Evolutionary conservation across 352 stramenopile genomes (phyloP), one percentile per base, ranked within the genome.

Genomic region (Globisporangium cystogenes): DNA sequence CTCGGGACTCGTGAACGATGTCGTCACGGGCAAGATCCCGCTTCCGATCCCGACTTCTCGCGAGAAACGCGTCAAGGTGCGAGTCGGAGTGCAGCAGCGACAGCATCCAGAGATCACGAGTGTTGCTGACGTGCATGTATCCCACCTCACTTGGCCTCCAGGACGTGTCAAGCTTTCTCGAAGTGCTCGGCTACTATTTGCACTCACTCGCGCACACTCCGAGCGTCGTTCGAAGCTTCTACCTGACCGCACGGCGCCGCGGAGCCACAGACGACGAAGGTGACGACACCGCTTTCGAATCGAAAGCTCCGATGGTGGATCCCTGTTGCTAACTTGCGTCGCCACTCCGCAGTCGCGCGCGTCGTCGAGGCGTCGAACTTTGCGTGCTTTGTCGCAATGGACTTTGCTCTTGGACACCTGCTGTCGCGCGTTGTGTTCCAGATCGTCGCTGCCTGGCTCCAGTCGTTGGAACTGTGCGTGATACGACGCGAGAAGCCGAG

Each of bases 91-190:
- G n/a, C n/a, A 43, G 37, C 18, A 7, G 15, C 7, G 7, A 20
- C 15, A 12, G 18, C 4, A 18, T 21, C 11, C 18, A 8, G 7
- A 4, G 37, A 4, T 43, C 2, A 24, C 37, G 7, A 12, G n/a
- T 20, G 37, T 20, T 24, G n/a, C n/a, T 43, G 48, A 16, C 23
- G 3, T 18, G 18, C 20, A 6, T n/a, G n/a, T n/a, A n/a, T n/a
- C n/a, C n/a, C n/a, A n/a, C n/a, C n/a, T n/a, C n/a, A n/a, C n/a
- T n/a, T n/a, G n/a, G n/a, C n/a, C 8, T 62, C 15, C 43, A 84
- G 73, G 70, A 74, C 12, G 48, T 65, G 3, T 83, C 68, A 40
- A 63, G 51, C 3, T 80, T 78, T n/a, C 24, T 78, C 14, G 67
- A 63, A 14, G 48, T 83, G 35, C 35, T 79, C 11, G 61, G 48